Base-by-base conservation (phyloP, 2,329 filamentous ascomycete species). In the Arthrinium puccinioides region DNA sequence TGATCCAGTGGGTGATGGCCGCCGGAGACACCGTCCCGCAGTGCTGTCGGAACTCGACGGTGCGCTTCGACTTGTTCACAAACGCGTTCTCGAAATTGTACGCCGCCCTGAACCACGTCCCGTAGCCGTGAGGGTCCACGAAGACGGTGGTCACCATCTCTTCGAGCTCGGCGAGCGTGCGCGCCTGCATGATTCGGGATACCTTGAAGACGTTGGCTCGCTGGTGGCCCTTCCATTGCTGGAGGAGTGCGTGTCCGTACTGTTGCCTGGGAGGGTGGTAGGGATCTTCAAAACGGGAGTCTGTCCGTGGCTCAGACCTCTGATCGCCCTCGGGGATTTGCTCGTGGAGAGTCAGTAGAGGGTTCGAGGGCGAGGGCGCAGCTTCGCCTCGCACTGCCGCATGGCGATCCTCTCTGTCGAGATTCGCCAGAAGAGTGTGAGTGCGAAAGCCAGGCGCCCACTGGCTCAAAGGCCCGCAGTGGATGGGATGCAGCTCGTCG, bases 31-130 rank as follows among this genome's bases (percentile, higher is more conserved):
- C 19, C 4, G 38, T 40, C 5, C 37, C 37, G 9, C 10, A n/a
- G 15, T 39, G 37, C 8, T 39, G 37, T 5, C 37, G 14, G 8
- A 33, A 39, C 31, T 39, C 37, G 16, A 39, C 11, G 9, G 37
- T 39, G 3, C 23, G 15, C 24, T 39, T 39, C 9, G 13, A 18
- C 13, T 13, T 15, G 7, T 27, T 6, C 9, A 9, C 19, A 14
- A 38, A 15, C 21, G 32, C 13, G 13, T 38, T 32, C 9, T 24
- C 14, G 15, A 38, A 38, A 14, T 38, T 38, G 13, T 38, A 38
- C 9, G 36, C 36, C 9, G 36, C 23, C 13, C 36, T n/a, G 13
- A n/a, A 38, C 14, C 4, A 5, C 8, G 11, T 11, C 6, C 21
- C 15, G 7, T 25, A 14, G 2, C 20, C n/a, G 2, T 21, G 3